phyloP scores from a whole-genome alignment of 768 basidiomycete species.

The Paxillus rubicundulus region DNA sequence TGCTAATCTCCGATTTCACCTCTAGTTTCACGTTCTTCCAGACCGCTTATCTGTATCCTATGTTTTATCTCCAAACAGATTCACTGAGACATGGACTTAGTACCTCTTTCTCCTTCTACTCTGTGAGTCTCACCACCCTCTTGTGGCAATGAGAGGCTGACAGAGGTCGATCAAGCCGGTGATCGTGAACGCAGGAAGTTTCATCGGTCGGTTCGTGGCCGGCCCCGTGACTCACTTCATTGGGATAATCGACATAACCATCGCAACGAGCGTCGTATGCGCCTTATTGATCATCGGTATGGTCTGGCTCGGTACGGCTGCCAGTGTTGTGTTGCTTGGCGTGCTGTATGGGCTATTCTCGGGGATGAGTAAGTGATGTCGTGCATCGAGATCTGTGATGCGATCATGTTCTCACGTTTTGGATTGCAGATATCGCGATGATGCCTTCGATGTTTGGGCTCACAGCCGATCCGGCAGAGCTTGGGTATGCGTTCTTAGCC shows the following conservation, averaged over 20 bases:
- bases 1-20: neutral
- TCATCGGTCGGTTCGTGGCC: constrained; percentile 47
- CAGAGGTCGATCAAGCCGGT: constrained; percentile 36
- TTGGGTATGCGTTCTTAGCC: constrained; percentile 37
- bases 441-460: constrained; percentile 46
- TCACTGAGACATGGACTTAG: constrained; percentile 48
- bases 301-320: constrained; percentile 37
- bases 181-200: constrained; percentile 49
- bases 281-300: constrained; percentile 44
- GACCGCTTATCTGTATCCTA: constrained; percentile 45
- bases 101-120: constrained; percentile 51
- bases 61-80: constrained; percentile 59
- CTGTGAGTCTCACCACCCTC: constrained; percentile 31
- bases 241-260: constrained; percentile 45
- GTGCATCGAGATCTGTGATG: neutral
- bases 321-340: constrained; percentile 41
- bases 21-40: constrained; percentile 30
- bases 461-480: constrained; percentile 47
- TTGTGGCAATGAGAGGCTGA: neutral
- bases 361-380: constrained; percentile 38
- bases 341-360: constrained; percentile 49
- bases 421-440: constrained; percentile 33
- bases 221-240: constrained; percentile 37
- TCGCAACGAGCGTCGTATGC: constrained; percentile 33
- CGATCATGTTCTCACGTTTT: neutral